phyloP scores from a whole-genome alignment of 345 rosid species.

The Murraya koenigii region DNA sequence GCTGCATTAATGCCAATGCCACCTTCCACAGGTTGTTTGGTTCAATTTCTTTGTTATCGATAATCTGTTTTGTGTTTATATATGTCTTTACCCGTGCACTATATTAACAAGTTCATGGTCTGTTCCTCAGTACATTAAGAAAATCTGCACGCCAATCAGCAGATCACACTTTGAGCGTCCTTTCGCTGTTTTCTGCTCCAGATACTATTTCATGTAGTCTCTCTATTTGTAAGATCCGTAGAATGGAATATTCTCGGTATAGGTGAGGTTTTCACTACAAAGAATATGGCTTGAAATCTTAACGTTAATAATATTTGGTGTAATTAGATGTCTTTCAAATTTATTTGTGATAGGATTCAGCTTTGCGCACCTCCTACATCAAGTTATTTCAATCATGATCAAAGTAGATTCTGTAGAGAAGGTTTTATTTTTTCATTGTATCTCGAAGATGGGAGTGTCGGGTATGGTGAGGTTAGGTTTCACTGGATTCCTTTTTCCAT shows the following conservation, averaged over 20 bases:
- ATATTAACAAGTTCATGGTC: constrained; percentile 32
- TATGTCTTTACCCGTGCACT: constrained; percentile 10
- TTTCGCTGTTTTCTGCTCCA: constrained; percentile 39
- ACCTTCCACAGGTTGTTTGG: constrained; percentile 63
- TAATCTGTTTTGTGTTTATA: not conserved
- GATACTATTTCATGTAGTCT: constrained; percentile 31
- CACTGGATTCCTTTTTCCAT: not conserved
- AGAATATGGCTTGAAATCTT: not conserved
- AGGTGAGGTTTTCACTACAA: constrained; percentile 39
- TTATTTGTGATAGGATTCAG: constrained; percentile 49
- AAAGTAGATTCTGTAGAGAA: constrained; percentile 49
- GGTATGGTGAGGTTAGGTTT: constrained; percentile 83
- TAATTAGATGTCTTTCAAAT: constrained; percentile 14
- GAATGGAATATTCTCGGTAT: constrained; percentile 63
- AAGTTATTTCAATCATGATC: constrained; percentile 25
- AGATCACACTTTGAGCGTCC: constrained; percentile 39
- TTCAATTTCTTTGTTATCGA: constrained; percentile 15
- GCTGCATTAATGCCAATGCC: constrained; percentile 67
- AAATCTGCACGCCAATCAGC: constrained; percentile 63
- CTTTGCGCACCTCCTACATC: constrained; percentile 75
- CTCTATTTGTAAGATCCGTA: constrained; percentile 41
- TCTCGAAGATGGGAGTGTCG: constrained; percentile 82
- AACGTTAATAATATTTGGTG: not conserved
- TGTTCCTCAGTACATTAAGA: constrained; percentile 52
- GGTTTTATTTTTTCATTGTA: constrained; percentile 74